Conservation (phyloP, 257 asterid species). For the Solanum megistacrolobum region DNA sequence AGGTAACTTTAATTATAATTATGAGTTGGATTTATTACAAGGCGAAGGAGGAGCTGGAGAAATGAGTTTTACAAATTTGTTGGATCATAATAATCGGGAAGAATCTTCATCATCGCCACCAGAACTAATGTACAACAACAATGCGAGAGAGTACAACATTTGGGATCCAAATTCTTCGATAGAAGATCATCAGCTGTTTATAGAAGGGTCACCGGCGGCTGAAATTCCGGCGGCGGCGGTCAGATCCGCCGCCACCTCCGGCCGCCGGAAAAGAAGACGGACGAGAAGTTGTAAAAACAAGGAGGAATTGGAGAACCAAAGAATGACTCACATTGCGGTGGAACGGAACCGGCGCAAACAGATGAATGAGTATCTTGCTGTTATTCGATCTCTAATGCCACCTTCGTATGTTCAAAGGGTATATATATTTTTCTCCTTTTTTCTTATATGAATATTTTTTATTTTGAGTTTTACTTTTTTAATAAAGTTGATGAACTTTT, state of each 20-base stretch:
- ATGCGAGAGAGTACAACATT: not conserved
- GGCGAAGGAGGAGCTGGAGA: conserved; percentile 12
- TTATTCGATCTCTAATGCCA: conserved; percentile 38
- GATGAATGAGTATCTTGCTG: conserved; percentile 39
- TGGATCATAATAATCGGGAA: conserved; percentile 7
- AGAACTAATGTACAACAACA: not conserved
- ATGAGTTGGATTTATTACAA: conserved; percentile 8
- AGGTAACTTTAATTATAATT: conserved; percentile 1
- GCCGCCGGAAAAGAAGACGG: conserved; percentile 33
- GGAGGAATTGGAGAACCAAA: conserved; percentile 36
- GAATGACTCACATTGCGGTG: conserved; percentile 46
- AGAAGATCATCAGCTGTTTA: not conserved
- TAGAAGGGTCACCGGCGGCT: conserved; percentile 1
- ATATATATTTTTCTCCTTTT: not conserved
- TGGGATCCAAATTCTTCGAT: conserved; percentile 27
- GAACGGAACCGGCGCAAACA: conserved; percentile 34
- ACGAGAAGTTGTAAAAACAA: conserved; percentile 25
- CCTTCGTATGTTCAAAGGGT: conserved; percentile 41
- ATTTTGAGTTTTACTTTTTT: not conserved
- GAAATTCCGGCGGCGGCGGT: not conserved
- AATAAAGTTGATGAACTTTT: not conserved
- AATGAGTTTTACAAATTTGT: conserved; percentile 9
- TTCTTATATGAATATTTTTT: not conserved
- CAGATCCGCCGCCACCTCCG: not conserved
- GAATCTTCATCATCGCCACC: conserved; percentile 16